phyloP scores from a whole-genome alignment of 2,329 filamentous ascomycete species.

The Lasiodiplodia hormozganensis region DNA sequence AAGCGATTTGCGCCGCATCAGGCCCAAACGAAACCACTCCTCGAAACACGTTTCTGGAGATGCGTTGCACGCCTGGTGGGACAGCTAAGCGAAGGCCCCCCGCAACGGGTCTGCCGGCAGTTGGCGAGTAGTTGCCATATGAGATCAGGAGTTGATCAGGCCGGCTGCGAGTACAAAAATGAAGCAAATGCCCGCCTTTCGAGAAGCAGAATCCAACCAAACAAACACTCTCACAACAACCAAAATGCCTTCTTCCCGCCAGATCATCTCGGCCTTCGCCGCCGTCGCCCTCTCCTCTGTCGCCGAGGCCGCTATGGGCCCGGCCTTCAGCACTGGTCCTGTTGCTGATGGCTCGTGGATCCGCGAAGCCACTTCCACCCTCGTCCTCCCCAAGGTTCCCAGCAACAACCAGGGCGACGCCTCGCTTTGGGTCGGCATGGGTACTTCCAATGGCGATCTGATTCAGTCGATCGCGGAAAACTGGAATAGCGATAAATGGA shows the following conservation, averaged over 20 bases:
- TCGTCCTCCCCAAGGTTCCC: conserved; percentile 51
- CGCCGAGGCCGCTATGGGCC: conserved; percentile 36
- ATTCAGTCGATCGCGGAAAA: conserved; percentile 54
- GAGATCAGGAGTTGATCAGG: neutral
- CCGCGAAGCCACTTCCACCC: conserved; percentile 53
- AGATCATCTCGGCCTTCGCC: conserved; percentile 31
- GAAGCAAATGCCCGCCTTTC: neutral
- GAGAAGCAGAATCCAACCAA: neutral
- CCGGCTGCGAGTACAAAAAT: neutral
- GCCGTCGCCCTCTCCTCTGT: conserved; percentile 31
- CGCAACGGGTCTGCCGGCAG: neutral
- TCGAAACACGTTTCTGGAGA: conserved; percentile 9
- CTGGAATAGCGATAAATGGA: conserved; percentile 45
- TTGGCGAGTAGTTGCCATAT: too few relatives aligned
- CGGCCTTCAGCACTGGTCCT: conserved; percentile 49
- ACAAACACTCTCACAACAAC: neutral
- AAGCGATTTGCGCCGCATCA: conserved; percentile 3
- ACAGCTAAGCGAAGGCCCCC: neutral
- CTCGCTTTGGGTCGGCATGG: conserved; percentile 60
- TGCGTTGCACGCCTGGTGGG: neutral
- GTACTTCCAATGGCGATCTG: conserved; percentile 57
- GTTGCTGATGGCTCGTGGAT: conserved; percentile 52
- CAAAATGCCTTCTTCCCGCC: conserved; percentile 33
- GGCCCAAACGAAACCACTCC: conserved; percentile 11
- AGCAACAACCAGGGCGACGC: conserved; percentile 44